Percentiles rank a stretch among this genome's conserved stretches.
phyloP scores from a whole-genome alignment of 2,329 filamentous ascomycete species.

The Alternaria triticina region DNA sequence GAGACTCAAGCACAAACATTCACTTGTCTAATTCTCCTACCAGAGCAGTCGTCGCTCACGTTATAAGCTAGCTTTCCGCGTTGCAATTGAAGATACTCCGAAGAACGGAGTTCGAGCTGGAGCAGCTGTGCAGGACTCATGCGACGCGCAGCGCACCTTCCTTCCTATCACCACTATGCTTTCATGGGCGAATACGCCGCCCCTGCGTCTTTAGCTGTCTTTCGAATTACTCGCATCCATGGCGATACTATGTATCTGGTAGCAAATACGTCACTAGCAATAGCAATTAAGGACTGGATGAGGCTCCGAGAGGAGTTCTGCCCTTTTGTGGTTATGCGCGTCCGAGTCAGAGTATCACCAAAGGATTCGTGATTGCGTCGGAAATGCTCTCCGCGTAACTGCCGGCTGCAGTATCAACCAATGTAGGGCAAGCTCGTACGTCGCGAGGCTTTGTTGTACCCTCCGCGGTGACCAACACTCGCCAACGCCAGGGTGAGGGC shows the following conservation, averaged over 20 bases:
- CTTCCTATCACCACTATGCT: not conserved
- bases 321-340: not conserved
- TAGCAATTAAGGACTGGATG: not conserved
- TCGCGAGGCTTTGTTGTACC: not conserved
- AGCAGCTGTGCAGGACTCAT: not conserved
- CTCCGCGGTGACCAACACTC: not conserved
- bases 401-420: not conserved
- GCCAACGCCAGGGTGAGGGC: not conserved
- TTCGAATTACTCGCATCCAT: not conserved
- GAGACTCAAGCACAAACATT: not conserved
- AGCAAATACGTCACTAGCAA: not conserved
- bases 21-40: not conserved
- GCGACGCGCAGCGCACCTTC: not conserved
- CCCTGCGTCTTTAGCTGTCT: not conserved
- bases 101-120: not conserved
- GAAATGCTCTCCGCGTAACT: not conserved
- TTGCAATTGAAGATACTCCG: not conserved
- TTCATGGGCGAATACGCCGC: not conserved
- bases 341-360: not conserved
- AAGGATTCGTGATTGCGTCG: not conserved
- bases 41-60: not conserved
- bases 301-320: not conserved
- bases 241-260: not conserved
- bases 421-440: not conserved
- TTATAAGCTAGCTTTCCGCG: not conserved